phyloP scores from a whole-genome alignment of 202 grass and related monocot genomes.

The Sporobolus alterniflorus region DNA sequence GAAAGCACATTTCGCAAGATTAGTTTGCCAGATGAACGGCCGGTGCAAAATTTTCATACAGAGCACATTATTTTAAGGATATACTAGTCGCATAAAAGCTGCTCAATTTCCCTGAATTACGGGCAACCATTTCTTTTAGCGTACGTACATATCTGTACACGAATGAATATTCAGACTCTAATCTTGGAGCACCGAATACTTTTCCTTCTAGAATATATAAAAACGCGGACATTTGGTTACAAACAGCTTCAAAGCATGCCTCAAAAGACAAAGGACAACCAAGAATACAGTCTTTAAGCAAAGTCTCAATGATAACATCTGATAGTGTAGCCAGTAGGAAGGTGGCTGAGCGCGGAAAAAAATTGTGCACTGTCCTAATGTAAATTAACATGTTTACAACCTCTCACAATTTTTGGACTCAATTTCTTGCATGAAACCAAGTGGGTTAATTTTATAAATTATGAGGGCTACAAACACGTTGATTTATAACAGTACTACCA shows the following conservation, averaged over 20 bases:
- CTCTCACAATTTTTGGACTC: too few species aligned
- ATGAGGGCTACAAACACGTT: too few species aligned
- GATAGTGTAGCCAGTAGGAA: too few species aligned
- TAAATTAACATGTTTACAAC: too few species aligned
- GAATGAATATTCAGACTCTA: background rate
- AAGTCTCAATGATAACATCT: conserved; percentile 42
- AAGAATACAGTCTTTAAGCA: conserved; percentile 39
- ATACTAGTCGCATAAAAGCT: background rate
- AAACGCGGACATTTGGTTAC: background rate
- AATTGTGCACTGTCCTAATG: too few species aligned
- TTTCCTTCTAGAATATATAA: background rate
- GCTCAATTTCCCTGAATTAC: background rate
- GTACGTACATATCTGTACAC: background rate
- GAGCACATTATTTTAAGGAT: background rate
- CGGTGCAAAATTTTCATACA: background rate
- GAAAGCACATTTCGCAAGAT: conserved; percentile 41
- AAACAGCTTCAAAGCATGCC: background rate
- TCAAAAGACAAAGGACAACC: conserved; percentile 17
- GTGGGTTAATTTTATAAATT: too few species aligned
- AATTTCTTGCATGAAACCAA: too few species aligned
- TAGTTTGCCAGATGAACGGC: conserved; percentile 7
- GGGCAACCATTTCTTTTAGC: background rate
- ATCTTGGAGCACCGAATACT: background rate
- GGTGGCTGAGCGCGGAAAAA: too few species aligned
- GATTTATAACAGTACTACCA: too few species aligned